A percentile compares a stretch with the other conserved stretches of the same genome.
phyloP scores from a whole-genome alignment of 2,329 filamentous ascomycete species.

The Tolypocladium paradoxum region DNA sequence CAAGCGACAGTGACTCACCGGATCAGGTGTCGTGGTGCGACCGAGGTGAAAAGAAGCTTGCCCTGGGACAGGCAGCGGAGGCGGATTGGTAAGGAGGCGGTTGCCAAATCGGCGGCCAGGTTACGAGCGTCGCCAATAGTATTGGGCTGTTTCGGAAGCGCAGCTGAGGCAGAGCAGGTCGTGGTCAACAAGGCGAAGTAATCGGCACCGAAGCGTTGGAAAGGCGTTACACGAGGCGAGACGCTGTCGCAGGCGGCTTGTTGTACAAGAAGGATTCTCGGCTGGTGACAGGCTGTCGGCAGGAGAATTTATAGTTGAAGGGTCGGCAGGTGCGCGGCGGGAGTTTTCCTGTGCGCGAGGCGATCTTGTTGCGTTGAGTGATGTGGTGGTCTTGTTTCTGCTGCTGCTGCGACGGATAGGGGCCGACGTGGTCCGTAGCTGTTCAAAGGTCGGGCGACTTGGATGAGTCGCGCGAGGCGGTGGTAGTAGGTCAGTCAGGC shows the following conservation, averaged over 20 bases:
- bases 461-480: background rate
- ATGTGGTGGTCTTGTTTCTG: background rate
- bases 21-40: constrained; percentile 18
- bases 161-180: constrained; percentile 14
- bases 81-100: constrained; percentile 4
- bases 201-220: constrained; percentile 23
- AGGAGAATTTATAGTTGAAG: constrained; percentile 2
- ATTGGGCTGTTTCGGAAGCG: constrained; percentile 19
- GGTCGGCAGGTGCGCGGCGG: background rate
- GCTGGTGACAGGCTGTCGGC: constrained; percentile 10
- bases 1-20: constrained; percentile 25
- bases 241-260: constrained; percentile 15
- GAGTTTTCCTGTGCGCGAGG: background rate
- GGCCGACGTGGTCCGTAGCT: background rate
- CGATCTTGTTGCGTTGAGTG: background rate
- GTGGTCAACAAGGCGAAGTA: constrained; percentile 18
- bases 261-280: constrained; percentile 5
- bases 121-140: constrained; percentile 25
- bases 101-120: constrained; percentile 20
- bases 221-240: constrained; percentile 19
- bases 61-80: constrained; percentile 8
- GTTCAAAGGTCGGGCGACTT: background rate
- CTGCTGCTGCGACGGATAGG: background rate
- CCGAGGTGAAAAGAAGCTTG: constrained; percentile 10
- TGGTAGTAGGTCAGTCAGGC: background rate